Base-by-base conservation (phyloP, 306 rosid species). In the Sesbania bispinosa region DNA sequence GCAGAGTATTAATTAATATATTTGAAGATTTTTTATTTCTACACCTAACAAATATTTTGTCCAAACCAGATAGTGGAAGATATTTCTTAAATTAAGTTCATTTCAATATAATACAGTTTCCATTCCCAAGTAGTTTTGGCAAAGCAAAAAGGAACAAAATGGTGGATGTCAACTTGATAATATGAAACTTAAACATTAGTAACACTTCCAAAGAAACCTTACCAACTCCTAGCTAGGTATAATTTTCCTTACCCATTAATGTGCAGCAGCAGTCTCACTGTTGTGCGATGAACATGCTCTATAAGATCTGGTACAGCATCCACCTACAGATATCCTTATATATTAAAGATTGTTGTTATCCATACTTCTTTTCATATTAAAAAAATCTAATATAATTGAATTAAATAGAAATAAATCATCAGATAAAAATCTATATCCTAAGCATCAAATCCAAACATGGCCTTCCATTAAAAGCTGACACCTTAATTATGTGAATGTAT, bases 291-390 rank as follows among this genome's bases (percentile, higher is more conserved):
- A 62, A 91, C 87, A 62, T 89, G 93, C 87, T 89, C 96, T 15
- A 39, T 55, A 79, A 91, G 99, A 86, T 91, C 87, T 18, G 97
- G 97, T 52, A 91, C 96, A 82, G 93, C 97, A 83, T 89, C 99
- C 84, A 95, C 97, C 99, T 95, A 75, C 73, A 66, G 77, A 60
- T 67, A 64, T 63, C 67, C 43, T 80, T 71, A 76, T 19, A 23
- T 50, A 75, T 76, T 75, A 76, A 79, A 74, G 54, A 73, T 47
- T 14, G 62, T 10, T 45, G 72, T 69, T 23, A 68, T 69, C 75
- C 67, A 29, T 55, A 33, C 33, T 27, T 42, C 5, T 62, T 16
- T 78, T 39, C 30, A 39, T n/a, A 47, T 66, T 14, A 72, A 57
- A 54, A 54, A n/a, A 36, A 33, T 52, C 16, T 14, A 50, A 35